Evolutionary conservation across 192 early-diverging fungal genomes (phyloP).

Genomic region (Backusella parvicylindrica): DNA sequence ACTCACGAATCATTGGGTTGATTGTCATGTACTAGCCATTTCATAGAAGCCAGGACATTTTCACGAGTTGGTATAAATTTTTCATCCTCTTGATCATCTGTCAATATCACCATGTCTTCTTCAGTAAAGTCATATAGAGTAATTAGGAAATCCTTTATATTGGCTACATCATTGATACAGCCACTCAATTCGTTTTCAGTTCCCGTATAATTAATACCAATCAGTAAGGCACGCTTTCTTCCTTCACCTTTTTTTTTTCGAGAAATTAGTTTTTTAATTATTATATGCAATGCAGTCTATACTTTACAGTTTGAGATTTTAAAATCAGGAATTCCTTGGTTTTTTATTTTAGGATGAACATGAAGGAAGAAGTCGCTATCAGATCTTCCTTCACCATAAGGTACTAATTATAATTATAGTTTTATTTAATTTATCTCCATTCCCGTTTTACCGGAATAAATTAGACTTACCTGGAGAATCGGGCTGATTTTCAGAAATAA

Average conservation of each 20-base stretch:
- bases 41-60: slow-evolving; percentile 76
- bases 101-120: slow-evolving; percentile 68
- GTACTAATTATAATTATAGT: neutral
- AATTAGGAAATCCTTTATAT: slow-evolving; percentile 71
- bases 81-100: slow-evolving; percentile 68
- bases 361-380: slow-evolving; percentile 14
- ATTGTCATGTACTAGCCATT: slow-evolving; percentile 70
- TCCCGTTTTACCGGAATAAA: neutral
- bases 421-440: neutral
- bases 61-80: slow-evolving; percentile 62
- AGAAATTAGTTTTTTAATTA: neutral
- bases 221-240: slow-evolving; percentile 78
- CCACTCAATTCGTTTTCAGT: slow-evolving; percentile 60
- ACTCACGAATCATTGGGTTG: slow-evolving; percentile 70
- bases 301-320: slow-evolving; percentile 47
- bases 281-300: neutral
- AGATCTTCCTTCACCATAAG: neutral
- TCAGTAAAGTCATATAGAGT: slow-evolving; percentile 61
- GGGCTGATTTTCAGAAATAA: slow-evolving; percentile 16
- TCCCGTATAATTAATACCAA: slow-evolving; percentile 89
- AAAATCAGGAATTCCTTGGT: slow-evolving; percentile 32
- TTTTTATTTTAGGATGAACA: slow-evolving; percentile 19
- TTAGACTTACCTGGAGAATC: neutral
- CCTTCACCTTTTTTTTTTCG: slow-evolving; percentile 36
- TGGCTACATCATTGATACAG: slow-evolving; percentile 80